phyloP scores from a whole-genome alignment of 2,329 filamentous ascomycete genomes.

The Blumeria hordei region DNA sequence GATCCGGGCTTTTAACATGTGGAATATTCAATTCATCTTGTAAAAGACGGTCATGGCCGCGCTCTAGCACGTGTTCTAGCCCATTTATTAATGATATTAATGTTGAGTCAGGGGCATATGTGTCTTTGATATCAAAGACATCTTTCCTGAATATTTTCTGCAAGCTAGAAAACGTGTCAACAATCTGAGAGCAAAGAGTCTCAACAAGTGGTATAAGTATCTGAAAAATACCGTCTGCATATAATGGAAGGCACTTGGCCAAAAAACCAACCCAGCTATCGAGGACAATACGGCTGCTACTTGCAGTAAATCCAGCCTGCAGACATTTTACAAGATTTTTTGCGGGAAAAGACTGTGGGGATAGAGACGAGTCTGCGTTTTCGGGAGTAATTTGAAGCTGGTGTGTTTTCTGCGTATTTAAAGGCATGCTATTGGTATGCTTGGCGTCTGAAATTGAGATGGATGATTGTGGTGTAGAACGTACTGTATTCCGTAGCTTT shows the following conservation, averaged over 20 bases:
- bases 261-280: constrained; percentile 86
- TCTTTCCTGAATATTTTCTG: constrained; percentile 33
- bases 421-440: constrained; percentile 4
- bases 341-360: constrained; percentile 29
- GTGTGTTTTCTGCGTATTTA: constrained; percentile 16
- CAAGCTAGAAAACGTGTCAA: constrained; percentile 44
- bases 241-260: constrained; percentile 60
- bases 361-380: constrained; percentile 18
- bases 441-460: constrained; percentile 12
- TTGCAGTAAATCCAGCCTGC: constrained; percentile 53
- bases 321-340: constrained; percentile 61
- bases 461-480: constrained; percentile 5
- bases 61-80: constrained; percentile 70
- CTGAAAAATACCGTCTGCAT: constrained; percentile 67
- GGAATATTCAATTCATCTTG: constrained; percentile 48
- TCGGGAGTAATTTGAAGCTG: constrained; percentile 21
- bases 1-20: constrained; percentile 53
- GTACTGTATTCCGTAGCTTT: constrained; percentile 29
- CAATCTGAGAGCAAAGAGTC: constrained; percentile 62
- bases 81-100: constrained; percentile 77
- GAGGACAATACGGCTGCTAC: constrained; percentile 48
- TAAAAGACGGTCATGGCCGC: constrained; percentile 61
- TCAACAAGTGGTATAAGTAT: constrained; percentile 77
- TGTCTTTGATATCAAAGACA: constrained; percentile 11
- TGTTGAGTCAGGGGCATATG: constrained; percentile 39